Conservation (phyloP, 2,329 filamentous ascomycete genomes). For the Pseudocercospora vitis region DNA sequence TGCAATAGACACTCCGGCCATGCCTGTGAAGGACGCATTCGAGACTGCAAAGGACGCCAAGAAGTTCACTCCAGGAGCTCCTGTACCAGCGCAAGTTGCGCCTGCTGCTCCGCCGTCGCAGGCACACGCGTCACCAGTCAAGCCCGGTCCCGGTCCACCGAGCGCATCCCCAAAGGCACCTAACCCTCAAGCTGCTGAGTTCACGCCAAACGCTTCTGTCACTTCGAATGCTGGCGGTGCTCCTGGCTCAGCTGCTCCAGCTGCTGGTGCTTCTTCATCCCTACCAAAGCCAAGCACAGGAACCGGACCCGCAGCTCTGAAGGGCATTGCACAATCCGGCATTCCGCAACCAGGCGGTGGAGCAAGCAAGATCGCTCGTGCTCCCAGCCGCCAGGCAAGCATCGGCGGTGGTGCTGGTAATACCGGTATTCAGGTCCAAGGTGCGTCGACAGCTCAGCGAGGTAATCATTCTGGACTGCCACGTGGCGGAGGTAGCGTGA, state of each 20-base stretch:
- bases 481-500: conserved; percentile 27
- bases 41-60: conserved; percentile 68
- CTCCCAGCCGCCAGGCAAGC: conserved; percentile 18
- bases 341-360: conserved; percentile 26
- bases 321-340: conserved; percentile 13
- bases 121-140: conserved; percentile 9
- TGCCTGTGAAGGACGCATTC: conserved; percentile 84
- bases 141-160: conserved; percentile 25
- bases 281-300: conserved; percentile 5
- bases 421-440: conserved; percentile 17
- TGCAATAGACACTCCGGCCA: conserved; percentile 79
- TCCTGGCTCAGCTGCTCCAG: conserved; percentile 12
- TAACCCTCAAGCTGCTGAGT: conserved; percentile 24
- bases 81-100: conserved; percentile 17
- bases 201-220: conserved; percentile 15
- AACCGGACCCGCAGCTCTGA: too few species aligned
- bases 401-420: too few species aligned
- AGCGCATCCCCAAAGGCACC: conserved; percentile 16
- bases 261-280: conserved; percentile 12
- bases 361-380: conserved; percentile 22
- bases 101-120: conserved; percentile 19
- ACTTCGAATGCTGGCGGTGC: conserved; percentile 7
- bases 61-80: conserved; percentile 31
- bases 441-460: conserved; percentile 18
- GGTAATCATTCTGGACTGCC: conserved; percentile 21